Conservation (phyloP, 1,284 basidiomycete species). For the Naganishia sp. region DNA sequence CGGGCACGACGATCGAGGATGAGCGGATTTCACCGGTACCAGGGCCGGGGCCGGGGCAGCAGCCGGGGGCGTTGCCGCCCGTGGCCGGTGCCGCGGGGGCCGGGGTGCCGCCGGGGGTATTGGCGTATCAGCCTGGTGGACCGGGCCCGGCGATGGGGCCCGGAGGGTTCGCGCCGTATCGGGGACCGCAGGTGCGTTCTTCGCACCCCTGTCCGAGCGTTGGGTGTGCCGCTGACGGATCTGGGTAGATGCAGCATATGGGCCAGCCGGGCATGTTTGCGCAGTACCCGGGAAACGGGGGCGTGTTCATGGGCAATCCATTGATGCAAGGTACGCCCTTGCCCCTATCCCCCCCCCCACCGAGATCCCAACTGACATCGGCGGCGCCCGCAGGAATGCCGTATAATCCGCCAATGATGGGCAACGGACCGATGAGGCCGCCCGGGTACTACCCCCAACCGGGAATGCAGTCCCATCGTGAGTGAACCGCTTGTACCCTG, state of each 20-base stretch:
- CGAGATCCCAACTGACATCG: not conserved
- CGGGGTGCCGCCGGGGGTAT: not conserved
- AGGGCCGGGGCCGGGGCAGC: not conserved
- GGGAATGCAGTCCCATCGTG: constrained; percentile 19
- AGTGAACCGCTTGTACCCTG: not conserved
- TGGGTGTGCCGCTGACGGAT: too few relatives aligned
- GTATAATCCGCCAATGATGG: constrained; percentile 25
- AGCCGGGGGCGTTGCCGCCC: not conserved
- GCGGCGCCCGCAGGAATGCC: constrained; percentile 15
- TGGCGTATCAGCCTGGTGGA: constrained; percentile 1
- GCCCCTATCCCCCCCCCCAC: not conserved
- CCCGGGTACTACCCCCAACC: constrained; percentile 13
- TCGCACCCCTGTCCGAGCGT: too few relatives aligned
- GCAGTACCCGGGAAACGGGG: constrained; percentile 1
- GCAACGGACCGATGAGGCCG: constrained; percentile 12
- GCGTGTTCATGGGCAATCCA: constrained; percentile 15
- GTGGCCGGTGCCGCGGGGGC: not conserved
- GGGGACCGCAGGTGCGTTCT: constrained; percentile 16
- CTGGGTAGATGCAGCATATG: constrained; percentile 28
- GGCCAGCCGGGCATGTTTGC: constrained; percentile 24
- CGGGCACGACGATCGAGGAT: constrained; percentile 7
- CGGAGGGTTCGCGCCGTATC: constrained; percentile 9
- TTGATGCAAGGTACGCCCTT: constrained; percentile 16
- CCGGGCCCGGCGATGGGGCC: constrained; percentile 1
- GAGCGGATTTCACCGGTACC: constrained; percentile 17